phyloP scores from a whole-genome alignment of 257 asterid species.

The Ehretia macrophylla region DNA sequence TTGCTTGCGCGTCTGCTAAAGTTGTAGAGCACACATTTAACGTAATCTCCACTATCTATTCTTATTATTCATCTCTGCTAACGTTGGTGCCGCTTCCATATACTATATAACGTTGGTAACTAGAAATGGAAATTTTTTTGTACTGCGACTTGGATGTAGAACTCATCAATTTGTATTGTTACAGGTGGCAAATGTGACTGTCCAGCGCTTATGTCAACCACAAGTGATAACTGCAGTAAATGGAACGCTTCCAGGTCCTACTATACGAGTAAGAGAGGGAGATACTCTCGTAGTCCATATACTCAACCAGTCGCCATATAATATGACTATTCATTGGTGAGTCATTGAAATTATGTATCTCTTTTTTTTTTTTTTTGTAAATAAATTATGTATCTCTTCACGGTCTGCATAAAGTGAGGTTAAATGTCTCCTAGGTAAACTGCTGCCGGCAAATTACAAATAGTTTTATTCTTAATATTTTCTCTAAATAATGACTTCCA shows the following conservation, averaged over 20 bases:
- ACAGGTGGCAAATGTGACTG: background rate
- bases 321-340: background rate
- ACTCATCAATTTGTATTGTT: background rate
- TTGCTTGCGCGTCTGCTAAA: background rate
- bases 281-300: conserved; percentile 2
- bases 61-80: no score
- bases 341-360: background rate
- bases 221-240: background rate
- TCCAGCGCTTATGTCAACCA: background rate
- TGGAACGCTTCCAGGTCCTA: conserved; percentile 1
- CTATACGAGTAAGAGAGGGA: background rate
- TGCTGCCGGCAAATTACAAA: no score
- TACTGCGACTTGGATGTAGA: no score
- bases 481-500: background rate
- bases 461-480: no score
- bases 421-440: no score
- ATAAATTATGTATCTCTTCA: no score
- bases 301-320: background rate
- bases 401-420: no score
- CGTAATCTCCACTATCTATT: background rate
- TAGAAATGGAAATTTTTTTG: no score
- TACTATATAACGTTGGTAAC: no score
- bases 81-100: no score
- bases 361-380: background rate
- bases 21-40: conserved; percentile 1